phyloP scores from a whole-genome alignment of 345 rosid genomes.

The Syzygium grande region DNA sequence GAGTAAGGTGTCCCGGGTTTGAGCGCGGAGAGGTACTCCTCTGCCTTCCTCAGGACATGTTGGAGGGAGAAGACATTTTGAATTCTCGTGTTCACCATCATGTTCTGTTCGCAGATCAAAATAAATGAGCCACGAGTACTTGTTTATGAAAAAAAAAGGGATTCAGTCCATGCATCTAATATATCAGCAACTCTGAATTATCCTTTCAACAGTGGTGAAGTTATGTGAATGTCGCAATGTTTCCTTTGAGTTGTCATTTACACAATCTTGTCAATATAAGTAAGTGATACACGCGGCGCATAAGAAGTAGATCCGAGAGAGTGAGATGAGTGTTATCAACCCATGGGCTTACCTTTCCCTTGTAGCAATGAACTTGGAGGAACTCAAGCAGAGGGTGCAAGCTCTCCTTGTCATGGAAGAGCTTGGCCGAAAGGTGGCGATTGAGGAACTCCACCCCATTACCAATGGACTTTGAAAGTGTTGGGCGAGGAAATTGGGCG shows the following conservation, averaged over 20 bases:
- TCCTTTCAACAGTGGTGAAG: background rate
- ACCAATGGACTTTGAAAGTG: conserved; percentile 79
- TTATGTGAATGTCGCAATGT: background rate
- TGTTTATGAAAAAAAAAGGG: background rate
- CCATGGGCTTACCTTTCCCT: conserved; percentile 30
- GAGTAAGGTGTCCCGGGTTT: conserved; percentile 47
- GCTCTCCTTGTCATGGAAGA: conserved; percentile 53
- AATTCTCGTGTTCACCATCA: conserved; percentile 80
- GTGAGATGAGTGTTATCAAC: background rate
- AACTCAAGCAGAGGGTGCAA: conserved; percentile 43
- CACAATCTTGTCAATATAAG: background rate
- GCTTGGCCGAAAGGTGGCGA: conserved; percentile 68
- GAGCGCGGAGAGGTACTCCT: conserved; percentile 56
- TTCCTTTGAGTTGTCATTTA: background rate
- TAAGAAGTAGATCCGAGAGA: background rate
- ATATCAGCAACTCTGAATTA: background rate
- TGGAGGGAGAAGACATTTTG: conserved; percentile 66
- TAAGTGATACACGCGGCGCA: background rate
- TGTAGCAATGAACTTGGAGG: conserved; percentile 39
- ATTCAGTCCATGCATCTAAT: background rate
- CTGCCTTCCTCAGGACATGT: conserved; percentile 77
- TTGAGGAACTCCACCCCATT: conserved; percentile 97
- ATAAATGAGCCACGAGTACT: background rate
- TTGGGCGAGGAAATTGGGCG: conserved; percentile 86
- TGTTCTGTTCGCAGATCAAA: conserved; percentile 25